Evolutionary conservation across 2,329 filamentous ascomycete genomes (phyloP).

Genomic region (Fusarium marasasianum): DNA sequence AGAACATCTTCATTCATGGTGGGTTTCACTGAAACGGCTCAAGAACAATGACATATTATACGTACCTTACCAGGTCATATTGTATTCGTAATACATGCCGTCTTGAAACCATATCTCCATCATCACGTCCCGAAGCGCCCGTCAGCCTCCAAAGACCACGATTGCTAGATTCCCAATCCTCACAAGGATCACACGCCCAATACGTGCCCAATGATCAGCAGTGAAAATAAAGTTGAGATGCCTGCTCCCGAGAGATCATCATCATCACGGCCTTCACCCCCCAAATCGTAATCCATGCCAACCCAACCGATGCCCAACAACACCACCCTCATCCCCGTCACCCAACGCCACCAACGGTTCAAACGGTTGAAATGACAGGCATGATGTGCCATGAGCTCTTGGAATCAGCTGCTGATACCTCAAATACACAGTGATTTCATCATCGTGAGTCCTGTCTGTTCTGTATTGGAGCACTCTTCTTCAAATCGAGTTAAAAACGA

Average conservation of each 20-base stretch:
- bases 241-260: conserved; percentile 14
- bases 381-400: conserved; percentile 9
- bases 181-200: neutral
- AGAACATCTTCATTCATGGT: neutral
- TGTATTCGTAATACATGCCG: neutral
- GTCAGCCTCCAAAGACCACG: neutral
- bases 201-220: conserved; percentile 5
- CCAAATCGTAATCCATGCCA: conserved; percentile 15
- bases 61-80: conserved; percentile 1
- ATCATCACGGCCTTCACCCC: conserved; percentile 16
- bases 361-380: conserved; percentile 2
- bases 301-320: conserved; percentile 37
- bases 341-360: conserved; percentile 32
- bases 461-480: conserved; percentile 27
- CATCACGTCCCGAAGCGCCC: neutral
- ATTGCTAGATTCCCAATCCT: neutral
- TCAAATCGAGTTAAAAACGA: conserved; percentile 25
- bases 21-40: neutral
- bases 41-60: neutral
- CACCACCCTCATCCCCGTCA: conserved; percentile 28
- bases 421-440: conserved; percentile 19
- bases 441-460: conserved; percentile 26
- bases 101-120: conserved; percentile 3
- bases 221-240: conserved; percentile 5
- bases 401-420: conserved; percentile 12